These are phyloP conservation scores for Apostasia ramifera DNA, from an alignment of 106 monocot genomes.

Conservation along the genomic window DNA sequence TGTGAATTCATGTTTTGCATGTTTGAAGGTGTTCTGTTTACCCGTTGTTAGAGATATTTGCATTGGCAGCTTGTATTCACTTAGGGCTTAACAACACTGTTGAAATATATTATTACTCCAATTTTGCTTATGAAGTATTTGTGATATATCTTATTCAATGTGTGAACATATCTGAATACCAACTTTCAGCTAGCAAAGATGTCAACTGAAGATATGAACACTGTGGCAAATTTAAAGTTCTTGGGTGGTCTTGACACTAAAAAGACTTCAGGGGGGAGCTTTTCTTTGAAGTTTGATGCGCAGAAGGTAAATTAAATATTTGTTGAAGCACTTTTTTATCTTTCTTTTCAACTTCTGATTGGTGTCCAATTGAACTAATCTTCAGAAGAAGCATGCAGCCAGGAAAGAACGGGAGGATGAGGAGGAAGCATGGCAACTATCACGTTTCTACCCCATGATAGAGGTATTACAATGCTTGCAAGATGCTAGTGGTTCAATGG, in stretches of 20 bases:
- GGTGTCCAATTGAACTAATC: neutral
- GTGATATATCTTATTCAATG: neutral
- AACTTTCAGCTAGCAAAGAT: constrained; percentile 63
- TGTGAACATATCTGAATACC: neutral
- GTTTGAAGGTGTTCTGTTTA: too few species aligned
- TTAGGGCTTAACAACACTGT: too few species aligned
- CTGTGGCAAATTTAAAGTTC: constrained; percentile 48
- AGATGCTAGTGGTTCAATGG: too few species aligned
- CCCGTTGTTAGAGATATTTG: too few species aligned
- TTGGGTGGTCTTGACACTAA: constrained; percentile 48
- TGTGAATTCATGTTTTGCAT: too few species aligned
- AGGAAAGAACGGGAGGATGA: constrained; percentile 46
- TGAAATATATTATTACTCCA: too few species aligned
- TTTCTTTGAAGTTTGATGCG: constrained; percentile 50
- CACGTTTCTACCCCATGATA: constrained; percentile 60
- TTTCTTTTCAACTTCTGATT: constrained; percentile 2
- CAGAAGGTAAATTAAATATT: constrained; percentile 29
- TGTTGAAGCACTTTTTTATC: neutral
- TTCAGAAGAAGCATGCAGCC: constrained; percentile 58
- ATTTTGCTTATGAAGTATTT: too few species aligned
- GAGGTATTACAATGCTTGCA: constrained; percentile 30
- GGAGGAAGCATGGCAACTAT: constrained; percentile 54
- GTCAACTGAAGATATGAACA: constrained; percentile 49
- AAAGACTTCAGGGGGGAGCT: constrained; percentile 39
- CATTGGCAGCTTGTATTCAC: too few species aligned